Conservation (phyloP, 2,329 filamentous ascomycete species). For the Annulohypoxylon truncatum region DNA sequence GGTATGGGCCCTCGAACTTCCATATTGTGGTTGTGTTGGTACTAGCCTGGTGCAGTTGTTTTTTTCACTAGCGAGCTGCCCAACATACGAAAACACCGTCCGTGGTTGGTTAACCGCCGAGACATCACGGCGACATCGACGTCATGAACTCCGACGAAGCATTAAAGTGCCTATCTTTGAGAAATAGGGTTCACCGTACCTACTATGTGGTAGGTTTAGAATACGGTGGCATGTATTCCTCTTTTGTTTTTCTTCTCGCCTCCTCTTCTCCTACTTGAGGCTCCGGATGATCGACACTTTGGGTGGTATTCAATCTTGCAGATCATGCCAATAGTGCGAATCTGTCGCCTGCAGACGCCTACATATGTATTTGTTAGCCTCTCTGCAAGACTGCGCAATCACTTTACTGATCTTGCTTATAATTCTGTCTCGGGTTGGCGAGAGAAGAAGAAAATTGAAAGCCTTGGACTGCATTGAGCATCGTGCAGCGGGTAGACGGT, state of each 20-base stretch:
- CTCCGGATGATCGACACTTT: constrained; percentile 36
- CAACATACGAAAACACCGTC: background rate
- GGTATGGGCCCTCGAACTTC: background rate
- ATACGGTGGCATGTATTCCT: constrained; percentile 11
- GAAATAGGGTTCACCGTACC: constrained; percentile 16
- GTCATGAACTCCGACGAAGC: constrained; percentile 18
- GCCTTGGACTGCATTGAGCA: constrained; percentile 10
- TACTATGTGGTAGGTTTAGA: background rate
- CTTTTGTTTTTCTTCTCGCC: background rate
- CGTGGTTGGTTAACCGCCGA: constrained; percentile 27
- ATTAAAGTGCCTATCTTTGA: constrained; percentile 2
- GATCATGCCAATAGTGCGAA: constrained; percentile 39
- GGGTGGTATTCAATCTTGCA: constrained; percentile 27
- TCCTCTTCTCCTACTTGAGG: constrained; percentile 21
- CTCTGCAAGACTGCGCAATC: constrained; percentile 31
- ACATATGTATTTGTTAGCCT: constrained; percentile 28
- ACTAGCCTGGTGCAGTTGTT: constrained; percentile 1
- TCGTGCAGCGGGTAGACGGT: constrained; percentile 22
- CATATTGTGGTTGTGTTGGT: constrained; percentile 15
- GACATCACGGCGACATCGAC: constrained; percentile 30
- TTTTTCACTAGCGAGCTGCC: background rate
- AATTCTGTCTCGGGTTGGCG: constrained; percentile 25
- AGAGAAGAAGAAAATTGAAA: constrained; percentile 19
- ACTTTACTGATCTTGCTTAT: constrained; percentile 16
- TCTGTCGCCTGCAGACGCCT: constrained; percentile 14